A percentile compares a stretch with the other conserved stretches of the same genome.
These are phyloP conservation scores for Entomortierella parvispora DNA, from an alignment of 192 early-diverging fungal species.

Conservation along the genomic window DNA sequence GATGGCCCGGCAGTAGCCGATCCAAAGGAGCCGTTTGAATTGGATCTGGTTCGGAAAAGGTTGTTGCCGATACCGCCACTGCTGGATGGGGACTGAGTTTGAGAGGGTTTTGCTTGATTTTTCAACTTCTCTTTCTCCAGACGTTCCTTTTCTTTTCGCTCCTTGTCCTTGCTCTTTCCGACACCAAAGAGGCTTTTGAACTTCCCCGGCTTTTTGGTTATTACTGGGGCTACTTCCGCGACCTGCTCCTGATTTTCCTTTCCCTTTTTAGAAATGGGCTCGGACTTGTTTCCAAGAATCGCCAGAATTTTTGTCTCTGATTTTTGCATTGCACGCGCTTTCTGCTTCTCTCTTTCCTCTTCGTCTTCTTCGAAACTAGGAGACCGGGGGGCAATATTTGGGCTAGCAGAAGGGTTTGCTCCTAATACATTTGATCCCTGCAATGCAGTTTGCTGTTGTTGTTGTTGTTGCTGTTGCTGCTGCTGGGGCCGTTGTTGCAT, in stretches of 20 bases:
- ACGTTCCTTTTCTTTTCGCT: conserved; percentile 50
- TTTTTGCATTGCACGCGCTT: conserved; percentile 5
- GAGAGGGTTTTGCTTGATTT: conserved; percentile 19
- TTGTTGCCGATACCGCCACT: conserved; percentile 14
- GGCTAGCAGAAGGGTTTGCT: conserved; percentile 12
- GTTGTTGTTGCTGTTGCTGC: conserved; percentile 13
- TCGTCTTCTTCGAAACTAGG: conserved; percentile 33
- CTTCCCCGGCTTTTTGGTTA: conserved; percentile 47
- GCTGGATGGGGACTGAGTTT: background rate
- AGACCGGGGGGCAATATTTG: conserved; percentile 11
- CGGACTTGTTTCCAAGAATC: conserved; percentile 26
- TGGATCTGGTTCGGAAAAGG: conserved; percentile 40
- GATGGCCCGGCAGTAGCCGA: background rate
- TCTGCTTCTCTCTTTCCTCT: conserved; percentile 23
- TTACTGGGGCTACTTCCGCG: conserved; percentile 11
- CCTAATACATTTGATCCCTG: background rate
- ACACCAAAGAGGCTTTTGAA: conserved; percentile 51
- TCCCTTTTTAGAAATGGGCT: conserved; percentile 7
- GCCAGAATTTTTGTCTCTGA: conserved; percentile 26
- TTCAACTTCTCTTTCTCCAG: conserved; percentile 32
- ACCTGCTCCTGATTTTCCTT: conserved; percentile 36
- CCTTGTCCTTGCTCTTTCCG: conserved; percentile 51
- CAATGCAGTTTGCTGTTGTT: background rate
- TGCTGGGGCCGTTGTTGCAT: conserved; percentile 19
- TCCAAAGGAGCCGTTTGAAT: conserved; percentile 46